Evolutionary conservation across 768 basidiomycete species (phyloP).

Genomic region (Tricholomella constricta): DNA sequence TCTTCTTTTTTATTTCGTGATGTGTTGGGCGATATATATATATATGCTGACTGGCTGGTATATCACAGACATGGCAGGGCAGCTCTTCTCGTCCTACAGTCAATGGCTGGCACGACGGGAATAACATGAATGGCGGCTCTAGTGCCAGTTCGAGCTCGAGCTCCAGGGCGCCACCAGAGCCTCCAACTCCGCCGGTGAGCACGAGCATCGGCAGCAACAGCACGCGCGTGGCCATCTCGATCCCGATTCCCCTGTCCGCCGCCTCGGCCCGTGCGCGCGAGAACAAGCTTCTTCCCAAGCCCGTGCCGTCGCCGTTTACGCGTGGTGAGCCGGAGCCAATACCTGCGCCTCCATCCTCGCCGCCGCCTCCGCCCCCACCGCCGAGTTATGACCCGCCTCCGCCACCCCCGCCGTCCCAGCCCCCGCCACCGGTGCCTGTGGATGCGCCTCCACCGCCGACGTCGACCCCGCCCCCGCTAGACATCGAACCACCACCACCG

Average conservation of each 20-base stretch:
- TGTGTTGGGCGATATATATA: conserved; percentile 20
- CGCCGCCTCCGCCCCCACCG: conserved; percentile 34
- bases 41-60: conserved; percentile 13
- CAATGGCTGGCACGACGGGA: conserved; percentile 23
- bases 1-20: neutral
- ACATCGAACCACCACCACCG: conserved; percentile 30
- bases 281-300: conserved; percentile 23
- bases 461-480: conserved; percentile 14
- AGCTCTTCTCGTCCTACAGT: conserved; percentile 25
- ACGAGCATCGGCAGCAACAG: conserved; percentile 13
- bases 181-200: too few relatives aligned
- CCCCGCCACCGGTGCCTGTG: conserved; percentile 23
- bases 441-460: conserved; percentile 19
- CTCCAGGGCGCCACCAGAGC: conserved; percentile 20
- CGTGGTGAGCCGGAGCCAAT: conserved; percentile 21
- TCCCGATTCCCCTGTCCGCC: conserved; percentile 17
- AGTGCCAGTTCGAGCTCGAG: conserved; percentile 9
- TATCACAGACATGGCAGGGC: conserved; percentile 25
- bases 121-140: conserved; percentile 4
- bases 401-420: conserved; percentile 29
- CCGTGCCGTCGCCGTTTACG: conserved; percentile 25
- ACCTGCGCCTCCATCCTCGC: conserved; percentile 26
- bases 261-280: conserved; percentile 21
- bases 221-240: conserved; percentile 29
- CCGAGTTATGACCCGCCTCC: conserved; percentile 26